Base-by-base conservation (phyloP, 2,329 filamentous ascomycete genomes). In the Cyclaneusma minus region DNA sequence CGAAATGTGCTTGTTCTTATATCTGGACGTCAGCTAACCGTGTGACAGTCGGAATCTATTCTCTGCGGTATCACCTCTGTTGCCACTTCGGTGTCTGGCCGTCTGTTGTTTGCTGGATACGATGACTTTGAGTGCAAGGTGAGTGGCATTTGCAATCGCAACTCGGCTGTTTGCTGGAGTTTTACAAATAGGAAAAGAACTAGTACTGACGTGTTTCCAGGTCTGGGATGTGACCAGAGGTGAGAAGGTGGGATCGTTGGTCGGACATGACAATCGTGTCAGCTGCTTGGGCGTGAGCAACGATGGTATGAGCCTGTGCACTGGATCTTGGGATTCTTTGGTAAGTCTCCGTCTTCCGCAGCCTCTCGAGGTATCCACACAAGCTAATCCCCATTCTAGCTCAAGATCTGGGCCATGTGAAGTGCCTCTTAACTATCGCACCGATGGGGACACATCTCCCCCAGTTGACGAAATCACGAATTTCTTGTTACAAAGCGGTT, bases 41-140 rank as follows among this genome's bases (percentile, higher is more conserved):
- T 13, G 22, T 21, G 36, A 6, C 45, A 95, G 85, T 94, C 87
- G 44, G 85, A 93, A 50, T 87, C 92, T 47, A 92, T 94, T 43
- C 72, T 94, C 27, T 98, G 89, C 51, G 89, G 89, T 45, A 95
- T 98, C 45, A 98, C 89, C 13, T 98, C 89, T 4, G 89, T 98
- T 24, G 89, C 87, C 32, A 95, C 92, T 44, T 98, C 89, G 10
- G 87, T 98, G 9, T 98, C 89, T 31, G 89, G 89, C 32, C 74
- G 89, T 50, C 62, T 98, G 45, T 62, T 98, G 21, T 98, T 98
- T 52, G 89, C 89, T 29, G 89, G 89, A 40, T 98, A 98, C 48
- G 89, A 98, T 47, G 89, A 98, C 51, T 98, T 93, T 47, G 89
- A 98, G 58, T 98, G 89, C 85, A 98, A 95, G 78, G 87, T 93